Evolutionary conservation across 2,329 filamentous ascomycete genomes (phyloP), one percentile per base, ranked within the genome.

Genomic region (Talaromyces albobiverticillius): DNA sequence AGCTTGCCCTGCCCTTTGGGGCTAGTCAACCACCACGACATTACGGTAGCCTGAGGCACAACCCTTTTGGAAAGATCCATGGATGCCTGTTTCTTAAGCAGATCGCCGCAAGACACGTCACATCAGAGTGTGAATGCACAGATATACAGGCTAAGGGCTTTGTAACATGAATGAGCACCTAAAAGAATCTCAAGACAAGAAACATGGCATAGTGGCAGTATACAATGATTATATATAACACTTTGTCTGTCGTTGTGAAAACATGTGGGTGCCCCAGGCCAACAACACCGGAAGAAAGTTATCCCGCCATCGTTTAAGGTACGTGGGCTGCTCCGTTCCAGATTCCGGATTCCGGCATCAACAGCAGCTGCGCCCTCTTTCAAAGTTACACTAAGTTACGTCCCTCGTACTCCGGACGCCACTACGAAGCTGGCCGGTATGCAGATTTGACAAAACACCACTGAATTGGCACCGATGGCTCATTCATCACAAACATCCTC

Each of bases 1-100:
- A 45, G 50, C 50, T 41, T 52, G 50, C 20, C n/a, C 43, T 43
- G 16, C 40, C 40, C 10, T 25, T 43, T 34, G 31, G 20, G 49
- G 40, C 31, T 45, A 45, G 49, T n/a, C 14, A 36, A 22, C 36
- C n/a, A 34, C 32, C 32, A 11, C 18, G 9, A 22, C 31, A 8
- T 29, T 11, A 38, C 46, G 41, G 42, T 16, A 40, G 32, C 32
- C 50, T 52, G 22, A 38, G 32, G 11, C 50, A 29, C 40, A 40
- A 20, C 16, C 16, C 36, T 3, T 2, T 3, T 20, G 18, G 18
- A 18, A 13, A 34, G 31, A 10, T 14, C 13, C 9, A 14, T 34
- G 16, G 36, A 13, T 13, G n/a, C 16, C 16, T 16, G 14, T 36
- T 13, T 18, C 11, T 16, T 36, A 16, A 13, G 8, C 10, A 36